These are phyloP conservation scores for Elymus sibiricus DNA, from an alignment of 176 grass and related monocot species.

Conservation along the genomic window DNA sequence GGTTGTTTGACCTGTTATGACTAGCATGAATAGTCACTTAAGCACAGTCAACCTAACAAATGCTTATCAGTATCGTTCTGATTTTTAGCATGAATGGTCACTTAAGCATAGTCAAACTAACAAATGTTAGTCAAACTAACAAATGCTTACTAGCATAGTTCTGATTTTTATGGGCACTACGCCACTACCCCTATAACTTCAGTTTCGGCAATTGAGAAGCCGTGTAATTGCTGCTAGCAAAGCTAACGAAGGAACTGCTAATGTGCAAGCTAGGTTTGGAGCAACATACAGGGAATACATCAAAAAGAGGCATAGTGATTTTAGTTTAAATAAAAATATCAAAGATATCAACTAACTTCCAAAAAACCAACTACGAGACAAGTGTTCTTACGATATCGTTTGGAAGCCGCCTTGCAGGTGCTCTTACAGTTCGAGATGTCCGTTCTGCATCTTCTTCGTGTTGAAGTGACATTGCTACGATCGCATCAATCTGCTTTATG, in stretches of 20 bases:
- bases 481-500: constrained; percentile 71
- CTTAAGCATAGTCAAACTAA: not conserved
- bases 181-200: not conserved
- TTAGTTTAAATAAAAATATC: not conserved
- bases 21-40: not conserved
- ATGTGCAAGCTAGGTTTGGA: not conserved
- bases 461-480: constrained; percentile 77
- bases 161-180: not conserved
- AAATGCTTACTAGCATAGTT: constrained; percentile 1
- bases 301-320: not conserved
- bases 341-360: not conserved
- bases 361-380: constrained; percentile 10
- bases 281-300: not conserved
- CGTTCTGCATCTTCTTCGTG: constrained; percentile 52
- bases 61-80: not conserved
- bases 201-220: constrained; percentile 3
- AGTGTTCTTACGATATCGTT: constrained; percentile 43
- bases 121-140: constrained; percentile 1
- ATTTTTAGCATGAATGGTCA: not conserved
- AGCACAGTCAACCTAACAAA: not conserved
- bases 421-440: constrained; percentile 24
- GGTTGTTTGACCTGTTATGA: not conserved
- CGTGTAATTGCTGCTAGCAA: constrained; percentile 13
- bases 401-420: constrained; percentile 14
- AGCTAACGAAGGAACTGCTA: not conserved